phyloP scores from a whole-genome alignment of 805 yeast genomes.

The Hanseniaspora vineae region DNA sequence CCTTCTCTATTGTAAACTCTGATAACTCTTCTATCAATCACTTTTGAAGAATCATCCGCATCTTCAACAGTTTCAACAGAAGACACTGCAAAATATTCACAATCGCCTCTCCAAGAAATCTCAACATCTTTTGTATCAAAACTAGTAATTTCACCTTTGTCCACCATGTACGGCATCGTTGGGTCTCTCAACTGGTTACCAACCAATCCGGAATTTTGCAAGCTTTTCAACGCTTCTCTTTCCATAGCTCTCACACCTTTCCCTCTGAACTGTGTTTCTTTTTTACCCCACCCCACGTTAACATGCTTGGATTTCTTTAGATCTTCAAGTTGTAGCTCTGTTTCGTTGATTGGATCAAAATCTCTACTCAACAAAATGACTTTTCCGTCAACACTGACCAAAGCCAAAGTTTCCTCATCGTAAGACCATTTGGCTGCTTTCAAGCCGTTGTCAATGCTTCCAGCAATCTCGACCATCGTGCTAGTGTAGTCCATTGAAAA shows the following conservation, averaged over 20 bases:
- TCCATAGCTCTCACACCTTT: slow-evolving; percentile 75
- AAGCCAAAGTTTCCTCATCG: slow-evolving; percentile 74
- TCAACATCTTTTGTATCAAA: slow-evolving; percentile 34
- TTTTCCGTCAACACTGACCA: slow-evolving; percentile 51
- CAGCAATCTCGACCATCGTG: slow-evolving; percentile 59
- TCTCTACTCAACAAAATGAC: slow-evolving; percentile 56
- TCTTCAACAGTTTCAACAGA: slow-evolving; percentile 41
- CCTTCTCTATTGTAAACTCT: slow-evolving; percentile 79
- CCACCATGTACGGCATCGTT: slow-evolving; percentile 63
- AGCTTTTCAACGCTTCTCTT: slow-evolving; percentile 39
- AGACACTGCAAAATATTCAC: slow-evolving; percentile 65
- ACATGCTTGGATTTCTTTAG: slow-evolving; percentile 66
- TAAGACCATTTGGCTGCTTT: slow-evolving; percentile 73
- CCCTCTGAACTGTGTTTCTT: slow-evolving; percentile 94
- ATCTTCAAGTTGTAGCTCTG: slow-evolving; percentile 45
- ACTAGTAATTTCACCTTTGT: slow-evolving; percentile 48
- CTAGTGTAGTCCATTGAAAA: slow-evolving; percentile 32
- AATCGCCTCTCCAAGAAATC: slow-evolving; percentile 93
- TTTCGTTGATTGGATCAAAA: slow-evolving; percentile 71
- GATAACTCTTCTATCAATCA: slow-evolving; percentile 52
- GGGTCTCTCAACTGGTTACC: slow-evolving; percentile 73
- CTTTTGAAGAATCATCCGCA: slow-evolving; percentile 24
- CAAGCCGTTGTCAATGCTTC: slow-evolving; percentile 69
- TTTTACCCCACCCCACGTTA: slow-evolving; percentile 96
- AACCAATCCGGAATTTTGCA: slow-evolving; percentile 47